Percentiles rank a stretch among this genome's conserved stretches.
phyloP scores from a whole-genome alignment of 306 rosid species.

The Cicer pinnatifidum region DNA sequence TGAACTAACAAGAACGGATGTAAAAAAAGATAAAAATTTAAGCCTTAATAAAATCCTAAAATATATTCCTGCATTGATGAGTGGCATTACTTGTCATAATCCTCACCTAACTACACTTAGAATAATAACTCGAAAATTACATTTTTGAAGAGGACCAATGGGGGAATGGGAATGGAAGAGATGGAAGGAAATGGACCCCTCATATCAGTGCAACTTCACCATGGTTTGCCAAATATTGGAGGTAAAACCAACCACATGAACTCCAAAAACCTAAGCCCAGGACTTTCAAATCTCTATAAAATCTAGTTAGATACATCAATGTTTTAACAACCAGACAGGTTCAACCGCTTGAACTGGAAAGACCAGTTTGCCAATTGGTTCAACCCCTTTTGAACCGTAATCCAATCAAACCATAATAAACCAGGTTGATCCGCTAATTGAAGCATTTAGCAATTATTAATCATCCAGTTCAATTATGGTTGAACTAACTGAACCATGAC shows the following conservation, averaged over 20 bases:
- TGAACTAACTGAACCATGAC: background rate
- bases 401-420: background rate
- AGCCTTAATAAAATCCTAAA: background rate
- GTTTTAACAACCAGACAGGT: no score
- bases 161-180: background rate
- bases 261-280: background rate
- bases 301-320: background rate
- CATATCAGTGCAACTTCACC: background rate
- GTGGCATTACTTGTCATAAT: background rate
- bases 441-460: no score
- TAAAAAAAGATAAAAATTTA: no score
- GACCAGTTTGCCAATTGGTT: no score
- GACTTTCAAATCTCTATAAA: background rate
- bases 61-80: background rate
- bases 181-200: conserved; percentile 2
- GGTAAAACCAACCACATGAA: background rate
- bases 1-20: background rate
- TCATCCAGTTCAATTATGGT: background rate
- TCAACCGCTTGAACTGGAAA: no score
- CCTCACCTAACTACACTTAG: background rate
- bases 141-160: background rate
- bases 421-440: background rate
- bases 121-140: background rate
- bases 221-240: background rate
- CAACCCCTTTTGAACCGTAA: no score